Evolutionary conservation across 1,284 basidiomycete species (phyloP).

Genomic region (Volvariella volvacea): DNA sequence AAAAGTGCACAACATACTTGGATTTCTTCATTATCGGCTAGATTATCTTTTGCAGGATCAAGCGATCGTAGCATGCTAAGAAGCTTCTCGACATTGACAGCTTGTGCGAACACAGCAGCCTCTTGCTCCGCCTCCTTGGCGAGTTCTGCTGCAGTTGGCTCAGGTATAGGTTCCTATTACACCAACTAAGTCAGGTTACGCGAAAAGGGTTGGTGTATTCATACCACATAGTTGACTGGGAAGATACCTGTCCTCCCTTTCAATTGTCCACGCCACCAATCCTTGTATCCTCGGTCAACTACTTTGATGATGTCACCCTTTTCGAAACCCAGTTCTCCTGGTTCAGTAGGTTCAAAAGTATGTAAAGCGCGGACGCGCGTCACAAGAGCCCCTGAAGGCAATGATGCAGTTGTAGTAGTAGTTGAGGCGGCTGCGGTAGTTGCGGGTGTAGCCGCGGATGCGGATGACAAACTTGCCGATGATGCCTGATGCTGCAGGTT

Average conservation of each 20-base stretch:
- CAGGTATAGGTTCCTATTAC: constrained; percentile 80
- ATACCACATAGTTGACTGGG: constrained; percentile 93
- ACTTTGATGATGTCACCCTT: constrained; percentile 96
- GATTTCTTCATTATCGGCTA: constrained; percentile 93
- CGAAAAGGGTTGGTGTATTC: constrained; percentile 1
- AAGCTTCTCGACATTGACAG: constrained; percentile 84
- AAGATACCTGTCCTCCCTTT: constrained; percentile 95
- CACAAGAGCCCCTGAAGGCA: constrained; percentile 40
- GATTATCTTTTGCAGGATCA: constrained; percentile 75
- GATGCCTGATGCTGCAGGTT: constrained; percentile 10
- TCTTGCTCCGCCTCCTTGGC: constrained; percentile 86
- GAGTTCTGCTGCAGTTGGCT: constrained; percentile 75
- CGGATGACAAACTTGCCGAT: constrained; percentile 3
- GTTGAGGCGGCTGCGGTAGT: constrained; percentile 15
- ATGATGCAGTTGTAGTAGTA: constrained; percentile 13
- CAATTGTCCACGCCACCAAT: constrained; percentile 97
- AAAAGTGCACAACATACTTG: constrained; percentile 46
- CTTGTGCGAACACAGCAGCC: constrained; percentile 79
- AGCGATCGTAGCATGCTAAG: constrained; percentile 75
- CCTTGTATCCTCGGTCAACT: constrained; percentile 90
- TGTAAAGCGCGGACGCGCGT: constrained; percentile 89
- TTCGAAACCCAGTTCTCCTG: constrained; percentile 89
- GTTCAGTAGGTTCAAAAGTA: constrained; percentile 83
- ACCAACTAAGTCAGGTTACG: constrained; percentile 3
- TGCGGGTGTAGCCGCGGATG: constrained; percentile 16